Percentiles rank a stretch among this genome's conserved stretches.
phyloP scores from a whole-genome alignment of 2,329 filamentous ascomycete species.

The Penicillium capsulatum region DNA sequence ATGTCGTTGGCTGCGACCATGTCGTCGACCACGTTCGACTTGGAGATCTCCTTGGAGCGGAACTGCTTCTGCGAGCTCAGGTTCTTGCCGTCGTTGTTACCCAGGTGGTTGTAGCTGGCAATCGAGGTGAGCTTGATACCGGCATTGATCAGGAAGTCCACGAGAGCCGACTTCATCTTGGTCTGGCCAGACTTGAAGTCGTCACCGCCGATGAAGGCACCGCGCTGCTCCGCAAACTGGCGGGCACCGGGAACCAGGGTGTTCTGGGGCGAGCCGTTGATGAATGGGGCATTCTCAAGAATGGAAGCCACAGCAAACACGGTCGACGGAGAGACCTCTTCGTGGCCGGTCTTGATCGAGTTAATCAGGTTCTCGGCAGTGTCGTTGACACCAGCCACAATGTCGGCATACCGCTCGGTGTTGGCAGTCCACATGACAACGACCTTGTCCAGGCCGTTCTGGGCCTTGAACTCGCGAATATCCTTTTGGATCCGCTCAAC shows the following conservation, averaged over 20 bases:
- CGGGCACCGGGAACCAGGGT: slow-evolving; percentile 94
- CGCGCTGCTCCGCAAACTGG: slow-evolving; percentile 79
- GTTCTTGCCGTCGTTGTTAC: slow-evolving; percentile 99
- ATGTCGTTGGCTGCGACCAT: slow-evolving; percentile 96
- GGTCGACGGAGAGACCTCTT: slow-evolving; percentile 90
- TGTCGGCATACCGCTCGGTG: slow-evolving; percentile 91
- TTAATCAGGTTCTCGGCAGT: slow-evolving; percentile 90
- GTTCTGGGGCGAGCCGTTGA: slow-evolving; percentile 99
- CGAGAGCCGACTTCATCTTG: slow-evolving; percentile 99
- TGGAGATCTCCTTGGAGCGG: slow-evolving; percentile 99
- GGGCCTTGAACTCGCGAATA: slow-evolving; percentile 87
- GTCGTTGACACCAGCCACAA: slow-evolving; percentile 87
- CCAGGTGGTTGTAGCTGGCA: slow-evolving; percentile 97
- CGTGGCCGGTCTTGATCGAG: slow-evolving; percentile 79
- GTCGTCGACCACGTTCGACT: slow-evolving; percentile 98
- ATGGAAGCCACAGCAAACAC: slow-evolving; percentile 94
- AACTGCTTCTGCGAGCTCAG: slow-evolving; percentile 96
- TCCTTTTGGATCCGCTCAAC: slow-evolving; percentile 91
- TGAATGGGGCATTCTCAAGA: slow-evolving; percentile 84
- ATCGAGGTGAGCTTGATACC: slow-evolving; percentile 99
- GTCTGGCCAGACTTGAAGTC: slow-evolving; percentile 99
- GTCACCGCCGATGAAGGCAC: slow-evolving; percentile 90
- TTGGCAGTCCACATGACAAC: slow-evolving; percentile 99
- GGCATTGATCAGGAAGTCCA: slow-evolving; percentile 97
- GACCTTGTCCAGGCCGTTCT: slow-evolving; percentile 84